Evolutionary conservation across 139 green algal species (phyloP), one percentile per base, ranked within the genome.

Genomic region (Pleodorina starrii): DNA sequence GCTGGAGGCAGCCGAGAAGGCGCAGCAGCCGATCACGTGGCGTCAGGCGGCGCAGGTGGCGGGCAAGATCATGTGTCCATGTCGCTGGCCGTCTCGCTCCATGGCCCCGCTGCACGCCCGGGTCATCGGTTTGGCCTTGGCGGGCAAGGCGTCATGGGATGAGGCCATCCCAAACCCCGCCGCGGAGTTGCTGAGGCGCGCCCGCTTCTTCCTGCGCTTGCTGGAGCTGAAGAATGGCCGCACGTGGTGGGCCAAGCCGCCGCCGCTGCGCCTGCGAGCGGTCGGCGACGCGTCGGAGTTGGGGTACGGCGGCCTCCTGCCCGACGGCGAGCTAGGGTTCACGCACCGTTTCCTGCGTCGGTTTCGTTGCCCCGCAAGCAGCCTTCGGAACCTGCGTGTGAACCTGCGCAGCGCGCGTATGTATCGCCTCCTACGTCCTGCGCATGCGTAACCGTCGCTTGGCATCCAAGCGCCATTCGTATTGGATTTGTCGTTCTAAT

Each of bases 21-120:
- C 29, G 38, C 9, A 7, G 23, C 11, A 17, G 16, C 36, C 25
- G 1, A 32, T 77, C 10, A 63, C 43, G 2, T 5, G 0, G 4
- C 27, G 80, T 10, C 42, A 87, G 38, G 42, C 32, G 38, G 80
- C 80, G 3, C 57, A 87, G 43, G 38, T 87, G 40, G 80, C 59
- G 12, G 59, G 80, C 57, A 87, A 77, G n/a, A 38, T 87, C 2
- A n/a, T 87, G n/a, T n/a, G 16, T 57, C 59, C 27, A 66, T 87
- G 42, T 35, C 42, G 19, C 57, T 16, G 5, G 80, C 80, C 5
- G 63, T 87, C 1, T 63, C 59, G n/a, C n/a, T n/a, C n/a, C 9
- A 3, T 36, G 29, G 57, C 80, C 12, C 80, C 80, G 2, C 63
- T 87, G 5, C 63, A 78, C 43, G 44, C 27, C 42, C 57, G 80